Evolutionary conservation across 805 yeast genomes (phyloP).

Genomic region (Brettanomyces sp.): DNA sequence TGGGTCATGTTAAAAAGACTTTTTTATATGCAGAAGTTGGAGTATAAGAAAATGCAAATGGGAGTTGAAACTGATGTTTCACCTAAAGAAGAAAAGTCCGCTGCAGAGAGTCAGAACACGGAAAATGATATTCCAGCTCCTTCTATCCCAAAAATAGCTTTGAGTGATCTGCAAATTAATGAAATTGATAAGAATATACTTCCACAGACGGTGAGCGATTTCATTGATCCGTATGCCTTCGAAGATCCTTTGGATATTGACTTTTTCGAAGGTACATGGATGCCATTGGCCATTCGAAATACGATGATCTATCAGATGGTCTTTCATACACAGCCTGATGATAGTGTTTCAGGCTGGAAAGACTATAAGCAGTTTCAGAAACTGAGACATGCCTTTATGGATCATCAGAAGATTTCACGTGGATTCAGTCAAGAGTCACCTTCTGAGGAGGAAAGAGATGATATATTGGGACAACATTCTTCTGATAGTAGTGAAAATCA

Average conservation of each 20-base stretch:
- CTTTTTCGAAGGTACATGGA: slow-evolving; percentile 83
- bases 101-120: background rate
- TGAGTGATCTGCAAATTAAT: slow-evolving; percentile 34
- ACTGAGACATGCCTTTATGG: slow-evolving; percentile 46
- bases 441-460: background rate
- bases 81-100: background rate
- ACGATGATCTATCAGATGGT: slow-evolving; percentile 74
- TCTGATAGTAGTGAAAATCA: background rate
- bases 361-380: slow-evolving; percentile 70
- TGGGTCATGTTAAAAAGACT: slow-evolving; percentile 67
- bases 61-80: background rate
- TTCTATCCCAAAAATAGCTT: slow-evolving; percentile 23
- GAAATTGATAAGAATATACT: slow-evolving; percentile 26
- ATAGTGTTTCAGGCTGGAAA: slow-evolving; percentile 80
- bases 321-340: slow-evolving; percentile 93
- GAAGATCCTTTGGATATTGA: slow-evolving; percentile 78
- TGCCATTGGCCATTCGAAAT: slow-evolving; percentile 71
- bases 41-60: slow-evolving; percentile 30
- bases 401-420: slow-evolving; percentile 13
- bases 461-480: background rate
- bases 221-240: slow-evolving; percentile 81
- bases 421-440: slow-evolving; percentile 3
- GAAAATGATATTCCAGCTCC: slow-evolving; percentile 1
- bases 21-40: slow-evolving; percentile 58
- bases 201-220: slow-evolving; percentile 30